Evolutionary conservation across 495 filamentous ascomycete species (phyloP), one percentile per base, ranked within the genome.

Genomic region (Neurospora sp.): DNA sequence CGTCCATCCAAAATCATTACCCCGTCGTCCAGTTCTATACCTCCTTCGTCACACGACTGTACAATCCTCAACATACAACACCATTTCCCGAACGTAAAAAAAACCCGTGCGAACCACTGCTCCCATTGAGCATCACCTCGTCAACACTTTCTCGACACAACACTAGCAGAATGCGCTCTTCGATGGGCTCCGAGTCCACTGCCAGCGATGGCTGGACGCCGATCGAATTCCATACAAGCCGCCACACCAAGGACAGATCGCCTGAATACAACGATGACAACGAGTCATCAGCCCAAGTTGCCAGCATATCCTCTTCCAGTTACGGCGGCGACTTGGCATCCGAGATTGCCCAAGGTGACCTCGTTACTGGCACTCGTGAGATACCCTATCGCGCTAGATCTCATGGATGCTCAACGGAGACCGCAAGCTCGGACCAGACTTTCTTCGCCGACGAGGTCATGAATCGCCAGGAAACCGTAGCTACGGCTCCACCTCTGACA

Each of bases 211-310:
- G 21, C 34, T 71, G 70, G 34, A 40, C 70, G 42, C 6, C 24
- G 69, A 39, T 36, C 7, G 21, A 70, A 10, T 59, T 72, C 43
- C 36, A 31, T 39, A 74, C 59, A 24, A 74, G 73, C n/a, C 38
- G 42, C 2, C 73, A 77, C 69, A 79, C 80, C n/a, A 24, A 70
- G 21, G 17, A 39, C 11, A 77, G 81, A 39, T 70, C 74, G 17
- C 81, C 79, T 2, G 74, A 79, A 70, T 74, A 73, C 72, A 83
- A 82, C 40, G 39, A 45, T 31, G 76, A 81, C 42, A 80, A 82
- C 45, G 75, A 78, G 72, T 72, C 77, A 11, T 82, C 77, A 5
- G 70, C 39, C 15, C 77, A 80, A 28, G 66, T 73, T 4, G 76
- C 62, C 69, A 71, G 39, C 36, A 62, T 71, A 37, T 36, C 70